Conservation (phyloP, 1,284 basidiomycete species). For the Lignosus rhinocerotis region DNA sequence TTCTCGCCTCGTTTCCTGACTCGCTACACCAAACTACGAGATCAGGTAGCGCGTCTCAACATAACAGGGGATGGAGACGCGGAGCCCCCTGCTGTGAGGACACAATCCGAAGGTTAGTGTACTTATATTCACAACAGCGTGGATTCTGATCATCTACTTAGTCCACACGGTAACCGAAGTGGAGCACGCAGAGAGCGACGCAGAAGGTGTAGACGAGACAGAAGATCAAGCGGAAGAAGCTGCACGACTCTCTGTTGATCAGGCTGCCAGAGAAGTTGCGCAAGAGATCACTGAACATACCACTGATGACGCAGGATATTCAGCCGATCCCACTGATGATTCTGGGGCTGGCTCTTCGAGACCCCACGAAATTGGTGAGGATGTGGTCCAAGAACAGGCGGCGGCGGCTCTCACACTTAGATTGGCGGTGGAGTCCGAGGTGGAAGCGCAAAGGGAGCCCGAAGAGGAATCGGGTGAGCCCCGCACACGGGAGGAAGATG, state of each 20-base stretch:
- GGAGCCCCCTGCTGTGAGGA: background rate
- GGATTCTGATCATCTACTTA: too few relatives aligned
- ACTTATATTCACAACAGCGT: too few relatives aligned
- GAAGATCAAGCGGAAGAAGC: background rate
- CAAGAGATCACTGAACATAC: background rate
- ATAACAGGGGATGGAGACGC: slow-evolving; percentile 31
- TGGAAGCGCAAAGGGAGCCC: background rate
- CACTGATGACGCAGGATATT: background rate
- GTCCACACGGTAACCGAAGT: background rate
- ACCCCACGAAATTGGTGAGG: background rate
- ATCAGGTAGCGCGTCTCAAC: slow-evolving; percentile 51
- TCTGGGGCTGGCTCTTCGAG: background rate
- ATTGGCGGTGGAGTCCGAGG: background rate
- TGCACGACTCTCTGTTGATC: background rate
- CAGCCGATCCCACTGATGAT: background rate
- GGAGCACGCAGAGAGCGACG: background rate
- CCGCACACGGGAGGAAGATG: background rate
- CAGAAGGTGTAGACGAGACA: background rate
- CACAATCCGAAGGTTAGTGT: background rate
- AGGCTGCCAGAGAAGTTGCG: background rate
- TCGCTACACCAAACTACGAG: slow-evolving; percentile 64
- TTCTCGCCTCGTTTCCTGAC: slow-evolving; percentile 62
- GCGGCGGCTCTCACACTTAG: background rate
- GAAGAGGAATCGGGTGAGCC: background rate
- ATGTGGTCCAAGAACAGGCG: background rate